Evolutionary conservation across 208 protist genomes (phyloP).

Genomic region (Leishmania lainsoni): DNA sequence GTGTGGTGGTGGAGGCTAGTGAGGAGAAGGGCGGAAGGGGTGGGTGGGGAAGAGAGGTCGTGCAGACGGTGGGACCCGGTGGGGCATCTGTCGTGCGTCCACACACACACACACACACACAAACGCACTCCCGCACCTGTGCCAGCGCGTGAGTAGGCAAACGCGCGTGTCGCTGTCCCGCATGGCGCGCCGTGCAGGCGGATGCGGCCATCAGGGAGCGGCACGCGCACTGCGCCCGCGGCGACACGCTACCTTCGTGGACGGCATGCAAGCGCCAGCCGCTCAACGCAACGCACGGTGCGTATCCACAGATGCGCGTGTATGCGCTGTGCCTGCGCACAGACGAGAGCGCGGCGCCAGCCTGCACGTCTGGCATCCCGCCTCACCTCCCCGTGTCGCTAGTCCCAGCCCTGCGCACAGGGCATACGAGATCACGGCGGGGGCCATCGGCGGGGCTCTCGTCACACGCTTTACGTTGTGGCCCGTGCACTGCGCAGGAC

Average conservation of each 20-base stretch:
- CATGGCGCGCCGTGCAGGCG: no score
- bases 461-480: not conserved
- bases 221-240: no score
- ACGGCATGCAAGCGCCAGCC: not conserved
- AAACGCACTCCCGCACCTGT: no score
- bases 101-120: not conserved
- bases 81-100: not conserved
- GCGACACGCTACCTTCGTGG: not conserved
- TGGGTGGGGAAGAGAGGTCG: not conserved
- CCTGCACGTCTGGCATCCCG: no score
- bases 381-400: no score
- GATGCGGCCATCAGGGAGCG: no score
- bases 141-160: not conserved
- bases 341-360: not conserved
- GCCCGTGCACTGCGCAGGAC: not conserved
- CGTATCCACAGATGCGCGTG: not conserved
- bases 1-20: not conserved
- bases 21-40: not conserved
- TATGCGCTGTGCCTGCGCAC: not conserved
- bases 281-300: not conserved
- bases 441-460: not conserved
- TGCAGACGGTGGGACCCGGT: not conserved
- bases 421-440: no score
- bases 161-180: not conserved
- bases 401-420: no score